These are phyloP conservation scores for Kalanchoe fedtschenkoi DNA, from an alignment of 164 flowering plant species.

Conservation along the genomic window DNA sequence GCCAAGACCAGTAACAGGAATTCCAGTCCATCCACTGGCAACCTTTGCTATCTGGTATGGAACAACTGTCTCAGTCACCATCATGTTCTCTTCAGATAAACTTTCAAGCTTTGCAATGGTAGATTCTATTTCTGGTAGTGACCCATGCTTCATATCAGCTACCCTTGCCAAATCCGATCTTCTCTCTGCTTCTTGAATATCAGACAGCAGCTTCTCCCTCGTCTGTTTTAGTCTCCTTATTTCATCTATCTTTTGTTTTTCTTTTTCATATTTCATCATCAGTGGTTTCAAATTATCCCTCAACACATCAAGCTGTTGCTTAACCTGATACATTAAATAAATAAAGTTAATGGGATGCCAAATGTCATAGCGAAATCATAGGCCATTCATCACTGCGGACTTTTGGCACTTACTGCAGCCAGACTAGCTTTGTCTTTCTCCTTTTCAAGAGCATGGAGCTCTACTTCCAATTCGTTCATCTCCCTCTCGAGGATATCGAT, in stretches of 20 bases:
- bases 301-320: constrained; percentile 70
- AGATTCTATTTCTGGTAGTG: constrained; percentile 62
- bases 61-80: constrained; percentile 76
- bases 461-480: constrained; percentile 73
- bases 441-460: constrained; percentile 77
- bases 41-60: constrained; percentile 88
- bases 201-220: constrained; percentile 51
- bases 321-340: constrained; percentile 28
- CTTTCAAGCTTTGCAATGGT: too few species aligned
- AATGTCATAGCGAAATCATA: background rate
- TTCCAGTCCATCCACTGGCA: constrained; percentile 92
- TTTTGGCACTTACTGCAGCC: constrained; percentile 38
- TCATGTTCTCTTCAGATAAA: constrained; percentile 43
- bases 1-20: constrained; percentile 81
- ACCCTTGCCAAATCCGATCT: constrained; percentile 76
- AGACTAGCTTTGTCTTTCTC: constrained; percentile 90
- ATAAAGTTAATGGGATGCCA: background rate
- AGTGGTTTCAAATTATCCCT: constrained; percentile 76
- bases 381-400: background rate
- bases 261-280: constrained; percentile 67
- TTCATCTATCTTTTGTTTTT: constrained; percentile 75
- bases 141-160: constrained; percentile 73
- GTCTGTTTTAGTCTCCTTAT: constrained; percentile 56
- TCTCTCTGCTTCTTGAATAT: constrained; percentile 79
- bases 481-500: constrained; percentile 77